phyloP scores from a whole-genome alignment of 2,329 filamentous ascomycete genomes.

The Gyromitra esculenta region DNA sequence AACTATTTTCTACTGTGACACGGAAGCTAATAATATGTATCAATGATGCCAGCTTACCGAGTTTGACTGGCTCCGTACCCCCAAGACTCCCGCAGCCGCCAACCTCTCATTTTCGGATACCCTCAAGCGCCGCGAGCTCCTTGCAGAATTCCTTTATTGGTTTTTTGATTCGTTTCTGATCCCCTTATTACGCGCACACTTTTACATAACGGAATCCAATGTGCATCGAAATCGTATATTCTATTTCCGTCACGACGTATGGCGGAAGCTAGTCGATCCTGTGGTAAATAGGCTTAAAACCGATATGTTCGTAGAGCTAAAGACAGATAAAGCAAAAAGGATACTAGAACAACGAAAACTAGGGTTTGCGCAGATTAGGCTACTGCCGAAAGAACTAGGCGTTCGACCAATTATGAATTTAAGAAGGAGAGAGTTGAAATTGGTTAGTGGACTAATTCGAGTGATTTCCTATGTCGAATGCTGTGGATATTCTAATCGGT shows the following conservation, averaged over 20 bases:
- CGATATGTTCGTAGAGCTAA: constrained; percentile 82
- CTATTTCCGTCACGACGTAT: constrained; percentile 94
- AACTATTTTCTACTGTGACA: constrained; percentile 29
- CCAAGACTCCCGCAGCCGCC: constrained; percentile 60
- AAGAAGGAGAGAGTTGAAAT: constrained; percentile 69
- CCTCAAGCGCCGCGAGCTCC: constrained; percentile 78
- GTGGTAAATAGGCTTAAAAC: constrained; percentile 73
- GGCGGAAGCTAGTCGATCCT: constrained; percentile 79
- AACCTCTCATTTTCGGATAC: constrained; percentile 77
- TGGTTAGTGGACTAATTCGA: constrained; percentile 48
- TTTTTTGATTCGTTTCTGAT: constrained; percentile 91
- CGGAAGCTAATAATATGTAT: constrained; percentile 21
- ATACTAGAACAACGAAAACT: constrained; percentile 72
- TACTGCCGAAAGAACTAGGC: constrained; percentile 81
- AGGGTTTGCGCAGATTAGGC: constrained; percentile 79
- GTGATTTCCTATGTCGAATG: constrained; percentile 26
- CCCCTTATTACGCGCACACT: constrained; percentile 84
- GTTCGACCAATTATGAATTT: constrained; percentile 90
- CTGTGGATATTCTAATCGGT: constrained; percentile 21
- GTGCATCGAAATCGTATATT: constrained; percentile 82
- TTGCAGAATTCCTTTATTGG: constrained; percentile 89
- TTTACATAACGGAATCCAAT: constrained; percentile 93
- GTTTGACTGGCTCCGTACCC: constrained; percentile 77
- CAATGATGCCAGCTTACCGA: constrained; percentile 67
- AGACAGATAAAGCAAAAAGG: constrained; percentile 66